Evolutionary conservation across 148 eudicot genomes (phyloP).

Genomic region (Salicornia ramosissima): DNA sequence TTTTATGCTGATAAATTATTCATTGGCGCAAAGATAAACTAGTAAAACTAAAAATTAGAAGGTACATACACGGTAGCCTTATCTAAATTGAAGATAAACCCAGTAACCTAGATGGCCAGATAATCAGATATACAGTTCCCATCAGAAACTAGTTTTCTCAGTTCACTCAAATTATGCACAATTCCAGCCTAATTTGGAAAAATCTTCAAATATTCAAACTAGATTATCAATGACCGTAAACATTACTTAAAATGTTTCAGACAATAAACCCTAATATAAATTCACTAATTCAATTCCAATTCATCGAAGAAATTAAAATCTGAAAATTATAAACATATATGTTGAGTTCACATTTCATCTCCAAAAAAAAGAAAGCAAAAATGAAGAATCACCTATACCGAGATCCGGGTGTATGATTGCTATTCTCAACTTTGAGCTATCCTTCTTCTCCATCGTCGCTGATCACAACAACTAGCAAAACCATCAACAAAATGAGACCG

Average conservation of each 20-base stretch:
- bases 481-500: too few relatives aligned
- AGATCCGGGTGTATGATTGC: conserved; percentile 90
- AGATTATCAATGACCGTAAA: not conserved
- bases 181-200: not conserved
- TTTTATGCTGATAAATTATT: too few relatives aligned
- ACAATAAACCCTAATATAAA: not conserved
- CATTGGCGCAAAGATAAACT: too few relatives aligned
- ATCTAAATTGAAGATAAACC: too few relatives aligned
- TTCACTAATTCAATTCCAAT: too few relatives aligned
- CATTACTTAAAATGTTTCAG: not conserved
- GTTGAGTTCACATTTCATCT: not conserved
- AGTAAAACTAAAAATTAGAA: too few relatives aligned
- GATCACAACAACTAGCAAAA: too few relatives aligned
- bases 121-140: too few relatives aligned
- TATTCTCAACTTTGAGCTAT: conserved; percentile 44
- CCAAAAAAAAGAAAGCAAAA: not conserved
- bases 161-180: not conserved
- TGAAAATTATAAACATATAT: not conserved
- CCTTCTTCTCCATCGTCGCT: too few relatives aligned
- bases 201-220: too few relatives aligned
- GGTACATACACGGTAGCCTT: too few relatives aligned
- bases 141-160: not conserved
- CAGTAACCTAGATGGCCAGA: not conserved
- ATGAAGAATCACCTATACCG: conserved; percentile 56
- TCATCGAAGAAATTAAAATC: too few relatives aligned